These are phyloP conservation scores for Kuraishia capsulata DNA, from an alignment of 805 yeast species.

Conservation along the genomic window DNA sequence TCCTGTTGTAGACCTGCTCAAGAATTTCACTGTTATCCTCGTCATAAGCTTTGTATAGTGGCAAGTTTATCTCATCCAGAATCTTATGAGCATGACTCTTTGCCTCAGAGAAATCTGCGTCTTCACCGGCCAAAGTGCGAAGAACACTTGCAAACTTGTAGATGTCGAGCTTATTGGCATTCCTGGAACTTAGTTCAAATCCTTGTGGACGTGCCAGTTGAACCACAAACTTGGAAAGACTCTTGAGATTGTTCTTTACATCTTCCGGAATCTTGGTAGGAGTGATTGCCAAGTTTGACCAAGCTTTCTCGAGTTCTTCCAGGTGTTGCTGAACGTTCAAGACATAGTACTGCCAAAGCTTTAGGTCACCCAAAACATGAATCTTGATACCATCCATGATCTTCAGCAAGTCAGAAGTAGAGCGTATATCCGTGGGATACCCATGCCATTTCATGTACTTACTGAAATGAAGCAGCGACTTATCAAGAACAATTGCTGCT, in stretches of 20 bases:
- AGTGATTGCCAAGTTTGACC: slow-evolving; percentile 14
- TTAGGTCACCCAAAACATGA: slow-evolving; percentile 57
- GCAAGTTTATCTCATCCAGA: slow-evolving; percentile 69
- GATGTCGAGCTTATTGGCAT: slow-evolving; percentile 44
- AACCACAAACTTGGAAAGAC: slow-evolving; percentile 40
- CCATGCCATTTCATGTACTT: slow-evolving; percentile 43
- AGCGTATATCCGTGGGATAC: slow-evolving; percentile 47
- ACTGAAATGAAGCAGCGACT: slow-evolving; percentile 58
- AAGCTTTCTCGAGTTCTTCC: slow-evolving; percentile 25
- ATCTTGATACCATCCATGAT: slow-evolving; percentile 61
- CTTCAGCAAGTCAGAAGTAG: slow-evolving; percentile 43
- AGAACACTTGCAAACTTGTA: slow-evolving; percentile 45
- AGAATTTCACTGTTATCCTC: slow-evolving; percentile 58
- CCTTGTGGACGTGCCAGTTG: slow-evolving; percentile 28
- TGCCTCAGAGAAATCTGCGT: slow-evolving; percentile 20
- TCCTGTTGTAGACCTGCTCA: slow-evolving; percentile 66
- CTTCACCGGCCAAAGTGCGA: slow-evolving; percentile 23
- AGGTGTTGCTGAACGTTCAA: slow-evolving; percentile 43
- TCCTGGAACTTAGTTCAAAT: slow-evolving; percentile 39
- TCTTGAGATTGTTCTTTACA: slow-evolving; percentile 25
- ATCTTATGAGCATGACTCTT: slow-evolving; percentile 37
- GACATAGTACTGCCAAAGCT: slow-evolving; percentile 86
- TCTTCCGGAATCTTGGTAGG: slow-evolving; percentile 33
- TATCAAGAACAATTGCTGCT: slow-evolving; percentile 81
- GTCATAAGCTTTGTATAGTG: slow-evolving; percentile 67